Evolutionary conservation across 73 alveolate species (phyloP), one percentile per base, ranked within the genome.

Genomic region (Paramecium bursaria): DNA sequence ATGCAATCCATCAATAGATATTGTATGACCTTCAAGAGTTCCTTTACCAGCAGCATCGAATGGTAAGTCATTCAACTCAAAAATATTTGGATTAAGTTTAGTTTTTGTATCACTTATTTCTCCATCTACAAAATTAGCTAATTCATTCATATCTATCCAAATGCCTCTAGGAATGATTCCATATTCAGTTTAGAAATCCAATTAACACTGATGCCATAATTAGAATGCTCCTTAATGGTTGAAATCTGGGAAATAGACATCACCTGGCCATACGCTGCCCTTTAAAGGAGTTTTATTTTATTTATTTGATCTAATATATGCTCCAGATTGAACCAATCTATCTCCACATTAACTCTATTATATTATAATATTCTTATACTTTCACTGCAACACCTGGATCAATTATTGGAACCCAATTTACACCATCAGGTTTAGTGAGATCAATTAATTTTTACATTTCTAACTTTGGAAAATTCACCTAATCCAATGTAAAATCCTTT

Each of bases 81-180:
- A 29, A n/a, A 75, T 79, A 5, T 75, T 47, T 17, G 52, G 75
- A 88, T 80, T 85, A 5, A 54, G 35, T 49, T 61, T 46, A 2
- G 93, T 79, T 42, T 86, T 85, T 25, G 87, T 86, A 3, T 85
- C 74, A 0, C 26, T 27, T 29, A 85, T 73, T 74, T 89, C 95
- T 15, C 97, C 96, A 44, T 67, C 74, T 7, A 76, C 42, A 75
- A 90, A 90, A 55, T 87, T 91, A 13, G 97, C 87, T 14, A 92
- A 92, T 79, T 96, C 99, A 76, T 96, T 96, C 99, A 96, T 96
- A 52, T 96, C 99, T 21, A 96, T 67, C 99, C 99, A 96, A 52
- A 96, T 87, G 6, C 99, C 99, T 74, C 76, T 73, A 22, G 82
- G 74, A 35, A 47, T 19, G 26, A 48, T 29, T n/a, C 50, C 51